Evolutionary conservation across 78 protist genomes (phyloP).

Genomic region (Anaeramoeba flamelloides): DNA sequence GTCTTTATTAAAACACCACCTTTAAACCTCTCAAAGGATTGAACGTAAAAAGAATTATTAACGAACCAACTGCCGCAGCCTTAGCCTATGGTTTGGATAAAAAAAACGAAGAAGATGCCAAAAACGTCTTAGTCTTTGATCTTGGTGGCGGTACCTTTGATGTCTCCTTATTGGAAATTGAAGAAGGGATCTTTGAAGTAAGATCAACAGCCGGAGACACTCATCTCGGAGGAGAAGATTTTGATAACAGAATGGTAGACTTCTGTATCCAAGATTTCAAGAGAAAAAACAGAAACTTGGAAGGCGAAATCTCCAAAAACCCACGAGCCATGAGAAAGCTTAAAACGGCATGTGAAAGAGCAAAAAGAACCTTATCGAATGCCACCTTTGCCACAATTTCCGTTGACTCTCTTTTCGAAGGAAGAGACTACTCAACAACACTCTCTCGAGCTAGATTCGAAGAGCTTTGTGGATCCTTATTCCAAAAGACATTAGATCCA

Average conservation of each 20-base stretch:
- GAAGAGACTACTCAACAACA: constrained; percentile 71
- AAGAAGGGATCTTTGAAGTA: constrained; percentile 58
- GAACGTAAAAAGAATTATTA: no score
- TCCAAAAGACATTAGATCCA: constrained; percentile 70
- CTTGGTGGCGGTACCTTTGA: constrained; percentile 73
- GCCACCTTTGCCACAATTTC: constrained; percentile 66
- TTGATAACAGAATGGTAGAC: constrained; percentile 46
- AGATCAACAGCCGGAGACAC: constrained; percentile 68
- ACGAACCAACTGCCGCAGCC: no score
- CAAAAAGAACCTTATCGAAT: constrained; percentile 54
- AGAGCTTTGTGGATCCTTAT: constrained; percentile 73
- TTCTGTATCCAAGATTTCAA: constrained; percentile 32
- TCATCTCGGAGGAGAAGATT: constrained; percentile 66
- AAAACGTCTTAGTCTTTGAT: constrained; percentile 56
- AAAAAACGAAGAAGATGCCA: constrained; percentile 15
- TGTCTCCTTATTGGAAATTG: constrained; percentile 60
- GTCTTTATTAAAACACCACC: no score
- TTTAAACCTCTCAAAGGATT: no score
- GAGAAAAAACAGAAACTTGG: constrained; percentile 24
- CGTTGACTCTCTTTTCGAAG: constrained; percentile 82
- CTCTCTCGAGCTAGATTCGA: constrained; percentile 95
- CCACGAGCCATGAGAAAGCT: constrained; percentile 38
- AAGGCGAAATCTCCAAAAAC: constrained; percentile 20
- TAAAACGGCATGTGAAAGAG: constrained; percentile 50
- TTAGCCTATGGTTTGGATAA: no score